Evolutionary conservation across 345 rosid genomes (phyloP), one percentile per base, ranked within the genome.

Genomic region (Noccaea bulbosa): DNA sequence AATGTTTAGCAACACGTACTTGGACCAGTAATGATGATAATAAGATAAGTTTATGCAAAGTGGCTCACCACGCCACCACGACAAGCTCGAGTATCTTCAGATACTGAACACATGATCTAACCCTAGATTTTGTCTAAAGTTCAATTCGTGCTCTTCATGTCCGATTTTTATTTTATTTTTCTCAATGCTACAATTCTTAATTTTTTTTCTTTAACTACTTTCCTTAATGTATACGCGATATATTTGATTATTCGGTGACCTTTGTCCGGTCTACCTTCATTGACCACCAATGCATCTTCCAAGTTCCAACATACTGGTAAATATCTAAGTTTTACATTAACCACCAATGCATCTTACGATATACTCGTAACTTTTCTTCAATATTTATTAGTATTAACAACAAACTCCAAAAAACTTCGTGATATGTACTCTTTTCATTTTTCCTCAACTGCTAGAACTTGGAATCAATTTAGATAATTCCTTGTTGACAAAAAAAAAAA

Each of bases 131-230:
- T 46, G 53, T 16, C 11, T 35, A 14, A n/a, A 59, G 17, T 11
- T 41, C 0, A 48, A 45, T 66, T 58, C 54, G 40, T 74, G 67
- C 62, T 74, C 37, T 59, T 41, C 67, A 74, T 66, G 67, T 73
- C 30, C 34, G 32, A 30, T n/a, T 58, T 11, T 33, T 11, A 17
- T 30, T 5, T 39, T 14, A 24, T 7, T 65, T 65, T 17, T 30
- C 7, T 17, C 27, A 9, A 27, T 66, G 7, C 8, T 47, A 22
- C 6, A 1, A 7, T 43, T 5, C 7, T 52, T 37, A 12, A 17
- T 51, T 4, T 4, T 4, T 4, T 49, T 52, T 33, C 2, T 0
- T 16, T 6, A 35, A 27, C 40, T 16, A 46, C 6, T 63, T 54
- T 53, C 7, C 46, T 56, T 47, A 9, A 38, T 55, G 20, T 38